These are phyloP conservation scores for Saccharomycopsis sp. DNA, from an alignment of 805 yeast species.

Conservation along the genomic window DNA sequence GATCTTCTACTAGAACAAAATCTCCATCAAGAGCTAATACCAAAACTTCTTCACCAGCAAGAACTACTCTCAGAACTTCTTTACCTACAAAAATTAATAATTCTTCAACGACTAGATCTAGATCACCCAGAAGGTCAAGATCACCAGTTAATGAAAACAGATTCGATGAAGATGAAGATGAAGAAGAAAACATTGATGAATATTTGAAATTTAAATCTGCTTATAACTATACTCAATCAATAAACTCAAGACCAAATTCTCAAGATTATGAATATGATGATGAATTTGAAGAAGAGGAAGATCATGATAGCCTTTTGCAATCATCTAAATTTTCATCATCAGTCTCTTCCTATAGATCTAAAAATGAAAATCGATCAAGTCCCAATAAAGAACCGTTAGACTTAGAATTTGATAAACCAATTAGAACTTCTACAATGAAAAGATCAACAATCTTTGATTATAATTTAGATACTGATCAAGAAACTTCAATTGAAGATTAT, in stretches of 20 bases:
- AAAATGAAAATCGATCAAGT: neutral
- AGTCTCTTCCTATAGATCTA: neutral
- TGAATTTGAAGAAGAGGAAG: neutral
- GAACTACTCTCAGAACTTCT: no score
- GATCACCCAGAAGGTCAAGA: no score
- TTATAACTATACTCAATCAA: constrained; percentile 16
- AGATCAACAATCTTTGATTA: neutral
- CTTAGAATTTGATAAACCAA: neutral
- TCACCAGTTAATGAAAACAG: neutral
- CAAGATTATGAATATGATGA: no score
- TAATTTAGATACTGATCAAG: neutral
- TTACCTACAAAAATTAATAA: no score
- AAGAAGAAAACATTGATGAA: no score
- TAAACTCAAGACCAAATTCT: constrained; percentile 2
- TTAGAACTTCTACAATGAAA: neutral
- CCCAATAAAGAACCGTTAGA: neutral
- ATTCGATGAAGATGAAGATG: constrained; percentile 3
- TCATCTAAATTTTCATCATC: neutral
- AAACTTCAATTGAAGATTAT: no score
- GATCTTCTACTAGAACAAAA: neutral
- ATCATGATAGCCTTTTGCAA: neutral
- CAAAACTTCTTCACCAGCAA: neutral
- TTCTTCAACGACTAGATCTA: no score
- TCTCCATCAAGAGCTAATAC: neutral
- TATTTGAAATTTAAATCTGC: constrained; percentile 16